A percentile compares a stretch with the other conserved stretches of the same genome.
Conservation (phyloP, 345 rosid genomes). For the Xanthoceras sorbifolium region DNA sequence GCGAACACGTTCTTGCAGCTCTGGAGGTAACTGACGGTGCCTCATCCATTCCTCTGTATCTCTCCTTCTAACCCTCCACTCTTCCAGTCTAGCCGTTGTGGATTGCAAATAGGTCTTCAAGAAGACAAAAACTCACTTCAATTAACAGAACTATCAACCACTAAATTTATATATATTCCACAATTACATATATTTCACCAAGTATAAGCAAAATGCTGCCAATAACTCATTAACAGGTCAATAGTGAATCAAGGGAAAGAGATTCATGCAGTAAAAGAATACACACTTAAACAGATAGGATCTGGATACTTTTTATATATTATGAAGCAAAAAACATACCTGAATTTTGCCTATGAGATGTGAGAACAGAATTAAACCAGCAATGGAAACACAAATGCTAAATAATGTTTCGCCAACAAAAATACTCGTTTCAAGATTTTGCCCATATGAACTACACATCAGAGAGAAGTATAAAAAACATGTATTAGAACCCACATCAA, state of each 20-base stretch:
- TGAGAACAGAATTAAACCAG: constrained; percentile 75
- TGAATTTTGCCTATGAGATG: constrained; percentile 90
- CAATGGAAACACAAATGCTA: constrained; percentile 64
- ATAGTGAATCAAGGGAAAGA: too few relatives aligned
- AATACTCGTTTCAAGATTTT: constrained; percentile 63
- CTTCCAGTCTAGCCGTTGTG: constrained; percentile 77
- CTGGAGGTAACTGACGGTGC: constrained; percentile 80
- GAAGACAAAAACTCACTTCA: not conserved
- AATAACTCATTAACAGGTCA: too few relatives aligned
- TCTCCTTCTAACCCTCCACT: constrained; percentile 83
- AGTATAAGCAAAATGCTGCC: not conserved
- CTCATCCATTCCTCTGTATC: constrained; percentile 99
- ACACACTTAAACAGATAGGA: not conserved
- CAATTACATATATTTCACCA: not conserved
- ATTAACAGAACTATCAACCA: constrained; percentile 1
- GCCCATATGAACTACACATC: constrained; percentile 79
- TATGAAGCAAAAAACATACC: constrained; percentile 33
- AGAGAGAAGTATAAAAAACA: constrained; percentile 7
- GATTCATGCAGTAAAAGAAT: too few relatives aligned
- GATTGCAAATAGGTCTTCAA: constrained; percentile 80
- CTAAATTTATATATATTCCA: not conserved
- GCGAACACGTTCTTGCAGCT: constrained; percentile 78
- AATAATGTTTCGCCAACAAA: constrained; percentile 56
- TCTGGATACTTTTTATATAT: not conserved
- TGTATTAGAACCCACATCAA: constrained; percentile 9